Base-by-base conservation (phyloP, 768 basidiomycete species). In the Lactarius hengduanensis region DNA sequence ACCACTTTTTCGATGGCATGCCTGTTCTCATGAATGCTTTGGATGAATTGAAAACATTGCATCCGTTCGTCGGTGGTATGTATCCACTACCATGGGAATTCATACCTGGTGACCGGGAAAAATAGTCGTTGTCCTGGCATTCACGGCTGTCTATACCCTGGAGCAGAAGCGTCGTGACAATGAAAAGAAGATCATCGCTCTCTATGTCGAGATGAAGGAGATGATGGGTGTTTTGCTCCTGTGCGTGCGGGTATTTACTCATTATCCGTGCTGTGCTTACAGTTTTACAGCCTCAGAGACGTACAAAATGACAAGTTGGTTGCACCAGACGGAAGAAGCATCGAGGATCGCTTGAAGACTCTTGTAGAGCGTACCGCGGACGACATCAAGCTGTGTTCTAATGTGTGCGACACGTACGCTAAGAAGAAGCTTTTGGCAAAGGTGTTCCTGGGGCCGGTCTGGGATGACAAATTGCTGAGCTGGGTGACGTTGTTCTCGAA, bases 201-300 rank as follows among this genome's bases (percentile, higher is more conserved):
- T 86, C 4, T 81, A 81, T 43, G 71, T 80, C 7, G 79, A 82
- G 66, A 86, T 86, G 83, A 78, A 77, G 63, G 77, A 83, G 53
- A 78, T 82, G 76, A 82, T 85, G 79, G 63, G 71, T 18, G 59
- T 45, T 2, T 54, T 69, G 18, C 36, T 69, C 15, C 50, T 50
- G 68, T 69, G 34, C 22, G 68, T 61, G 22, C 2, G 26, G 13
- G 6, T 45, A 16, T 15, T 22, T 34, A 38, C 36, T 1, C 32
- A 18, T 7, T 47, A 45, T 45, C 8, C 6, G 30, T 45, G 10
- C 10, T 0, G 15, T 45, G 9, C 13, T 67, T 8, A 55, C 30
- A 18, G 28, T 58, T 8, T 28, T 57, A 0, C 61, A 79, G 79
- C 38, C 72, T 81, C 5, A 72, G 70, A 58, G 70, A 74, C 28